Base-by-base conservation (phyloP, 2,329 filamentous ascomycete species). In the Trichophyton rubrum region DNA sequence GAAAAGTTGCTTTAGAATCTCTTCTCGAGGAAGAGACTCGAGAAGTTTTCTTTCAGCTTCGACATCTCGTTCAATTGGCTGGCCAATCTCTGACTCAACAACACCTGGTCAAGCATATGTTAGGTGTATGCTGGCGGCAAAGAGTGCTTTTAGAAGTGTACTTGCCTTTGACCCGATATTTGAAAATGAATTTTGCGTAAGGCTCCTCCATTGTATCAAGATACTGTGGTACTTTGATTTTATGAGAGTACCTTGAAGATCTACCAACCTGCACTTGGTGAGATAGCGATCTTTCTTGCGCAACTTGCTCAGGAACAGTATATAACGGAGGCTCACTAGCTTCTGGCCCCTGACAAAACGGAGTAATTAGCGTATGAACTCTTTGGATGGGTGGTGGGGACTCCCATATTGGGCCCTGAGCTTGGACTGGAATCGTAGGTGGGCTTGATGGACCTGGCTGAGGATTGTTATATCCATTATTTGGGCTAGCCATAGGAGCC, bases 131-230 rank as follows among this genome's bases (percentile, higher is more conserved):
- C 9, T 4, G 30, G 43, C 4, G 20, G 22, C 6, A 2, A 55
- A 24, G 15, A 17, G 13, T 3, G 17, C 8, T 35, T 30, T 30
- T 30, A 30, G 27, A 38, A 38, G 33, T 13, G 8, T 5, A 22
- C 17, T 27, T 24, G 64, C 66, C 64, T 63, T 62, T 59, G 7
- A 55, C 30, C 27, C 70, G 66, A 63, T 72, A 72, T 45, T 69
- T 70, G 64, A 72, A 72, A 35, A 70, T 62, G 61, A 72, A 72
- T 59, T 66, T 65, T 13, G 70, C 70, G 60, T 70, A 72, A 6
- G 70, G 70, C 38, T 69, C 64, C 17, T 69, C 65, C 55, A 70
- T 62, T 9, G 41, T 65, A 64, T 72, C 70, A 33, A 70, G 60
- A 59, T 71, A 72, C 24, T 62, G 56, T 20, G 70, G 70, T 24